Evolutionary conservation across 2,329 filamentous ascomycete genomes (phyloP).

Genomic region (Fusarium buxicola): DNA sequence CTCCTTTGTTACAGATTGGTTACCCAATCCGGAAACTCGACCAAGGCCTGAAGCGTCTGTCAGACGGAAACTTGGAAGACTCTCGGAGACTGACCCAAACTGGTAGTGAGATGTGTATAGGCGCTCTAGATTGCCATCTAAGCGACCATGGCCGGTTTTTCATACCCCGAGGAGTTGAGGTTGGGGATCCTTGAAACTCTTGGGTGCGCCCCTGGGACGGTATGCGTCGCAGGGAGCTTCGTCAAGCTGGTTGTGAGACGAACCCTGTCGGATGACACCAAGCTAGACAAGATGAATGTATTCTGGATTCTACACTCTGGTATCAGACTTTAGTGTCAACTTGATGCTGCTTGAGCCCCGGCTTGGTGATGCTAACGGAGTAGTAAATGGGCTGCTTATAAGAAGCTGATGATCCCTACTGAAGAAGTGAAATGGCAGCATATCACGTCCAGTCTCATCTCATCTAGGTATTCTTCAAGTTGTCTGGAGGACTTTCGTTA

Average conservation of each 20-base stretch:
- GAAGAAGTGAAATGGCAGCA: neutral
- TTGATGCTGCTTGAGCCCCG: slow-evolving; percentile 13
- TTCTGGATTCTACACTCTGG: neutral
- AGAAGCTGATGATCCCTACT: slow-evolving; percentile 13
- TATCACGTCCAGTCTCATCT: slow-evolving; percentile 6
- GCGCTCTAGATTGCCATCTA: slow-evolving; percentile 4
- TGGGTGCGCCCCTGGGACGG: slow-evolving; percentile 25
- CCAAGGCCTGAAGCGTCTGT: slow-evolving; percentile 18
- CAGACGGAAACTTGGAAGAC: slow-evolving; percentile 11
- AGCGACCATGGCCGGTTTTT: slow-evolving; percentile 8
- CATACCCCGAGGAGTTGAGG: slow-evolving; percentile 1
- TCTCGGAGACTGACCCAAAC: slow-evolving; percentile 14
- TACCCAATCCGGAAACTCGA: slow-evolving; percentile 32
- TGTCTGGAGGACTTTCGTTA: slow-evolving; percentile 17
- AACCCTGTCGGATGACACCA: slow-evolving; percentile 14
- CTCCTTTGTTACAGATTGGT: slow-evolving; percentile 28
- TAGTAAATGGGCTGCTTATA: slow-evolving; percentile 22
- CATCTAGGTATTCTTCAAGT: slow-evolving; percentile 7
- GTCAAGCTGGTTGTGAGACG: slow-evolving; percentile 27
- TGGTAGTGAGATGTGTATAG: neutral
- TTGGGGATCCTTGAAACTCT: slow-evolving; percentile 37
- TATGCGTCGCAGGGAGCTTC: slow-evolving; percentile 30
- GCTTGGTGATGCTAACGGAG: slow-evolving; percentile 13
- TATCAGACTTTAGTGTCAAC: slow-evolving; percentile 10
- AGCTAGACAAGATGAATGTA: slow-evolving; percentile 6